A percentile compares a stretch with the other conserved stretches of the same genome.
phyloP scores from a whole-genome alignment of 2,329 filamentous ascomycete species.

The Fonsecaea nubica region DNA sequence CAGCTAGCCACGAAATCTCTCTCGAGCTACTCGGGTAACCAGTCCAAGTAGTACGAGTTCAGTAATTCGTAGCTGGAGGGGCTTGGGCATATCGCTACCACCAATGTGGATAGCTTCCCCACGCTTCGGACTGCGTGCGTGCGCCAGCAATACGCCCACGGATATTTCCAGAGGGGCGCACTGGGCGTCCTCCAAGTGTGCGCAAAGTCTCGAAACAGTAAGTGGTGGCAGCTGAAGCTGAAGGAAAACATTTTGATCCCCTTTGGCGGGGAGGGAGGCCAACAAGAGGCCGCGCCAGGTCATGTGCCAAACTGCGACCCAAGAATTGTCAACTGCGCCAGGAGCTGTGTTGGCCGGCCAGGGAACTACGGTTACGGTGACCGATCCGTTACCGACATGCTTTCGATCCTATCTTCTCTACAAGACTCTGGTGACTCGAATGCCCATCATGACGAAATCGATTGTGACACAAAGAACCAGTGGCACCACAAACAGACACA shows the following conservation, averaged over 20 bases:
- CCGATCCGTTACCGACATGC: not conserved
- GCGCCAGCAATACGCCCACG: not conserved
- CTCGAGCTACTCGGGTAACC: not conserved
- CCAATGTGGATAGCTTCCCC: conserved; percentile 1
- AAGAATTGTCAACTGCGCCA: conserved; percentile 1
- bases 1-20: conserved; percentile 7
- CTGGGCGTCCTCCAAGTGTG: too few relatives aligned
- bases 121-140: not conserved
- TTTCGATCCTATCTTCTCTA: too few relatives aligned
- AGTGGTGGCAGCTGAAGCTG: not conserved
- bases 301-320: not conserved
- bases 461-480: not conserved
- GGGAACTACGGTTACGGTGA: not conserved
- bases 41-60: not conserved
- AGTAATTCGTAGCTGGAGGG: not conserved
- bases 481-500: not conserved
- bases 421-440: not conserved
- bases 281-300: not conserved
- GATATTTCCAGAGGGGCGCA: not conserved
- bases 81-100: not conserved
- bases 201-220: not conserved
- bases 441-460: not conserved
- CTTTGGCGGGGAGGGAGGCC: too few relatives aligned
- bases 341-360: not conserved
- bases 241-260: too few relatives aligned